Evolutionary conservation across 2,329 filamentous ascomycete genomes (phyloP).

Genomic region (Xylariaceae sp.): DNA sequence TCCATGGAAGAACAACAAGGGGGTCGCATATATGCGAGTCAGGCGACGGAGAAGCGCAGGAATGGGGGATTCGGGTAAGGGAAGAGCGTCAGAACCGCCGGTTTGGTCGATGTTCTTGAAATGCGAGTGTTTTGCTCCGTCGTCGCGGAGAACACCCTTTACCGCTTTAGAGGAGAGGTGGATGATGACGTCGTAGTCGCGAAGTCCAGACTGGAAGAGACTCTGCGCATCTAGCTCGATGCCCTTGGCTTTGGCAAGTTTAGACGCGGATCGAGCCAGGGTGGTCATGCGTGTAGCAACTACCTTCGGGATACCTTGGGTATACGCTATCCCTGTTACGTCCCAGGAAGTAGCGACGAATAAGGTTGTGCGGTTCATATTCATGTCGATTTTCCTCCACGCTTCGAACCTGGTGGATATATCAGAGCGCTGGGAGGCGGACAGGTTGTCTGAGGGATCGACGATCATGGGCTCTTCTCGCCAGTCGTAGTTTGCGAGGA

Average conservation of each 20-base stretch:
- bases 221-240: slow-evolving; percentile 49
- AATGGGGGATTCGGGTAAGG: slow-evolving; percentile 58
- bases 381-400: slow-evolving; percentile 84
- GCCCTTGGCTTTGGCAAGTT: slow-evolving; percentile 52
- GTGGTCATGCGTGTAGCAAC: slow-evolving; percentile 79
- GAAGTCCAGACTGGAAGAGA: slow-evolving; percentile 69
- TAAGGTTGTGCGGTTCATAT: slow-evolving; percentile 77
- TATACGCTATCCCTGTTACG: slow-evolving; percentile 75
- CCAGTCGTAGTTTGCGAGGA: slow-evolving; percentile 91
- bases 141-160: slow-evolving; percentile 36
- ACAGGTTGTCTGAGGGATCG: slow-evolving; percentile 66
- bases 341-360: slow-evolving; percentile 81
- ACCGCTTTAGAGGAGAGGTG: slow-evolving; percentile 58
- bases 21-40: slow-evolving; percentile 59
- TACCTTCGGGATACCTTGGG: slow-evolving; percentile 71
- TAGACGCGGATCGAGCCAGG: slow-evolving; percentile 72
- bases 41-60: slow-evolving; percentile 65
- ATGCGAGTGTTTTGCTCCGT: slow-evolving; percentile 40
- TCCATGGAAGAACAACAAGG: slow-evolving; percentile 77
- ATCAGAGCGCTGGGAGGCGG: slow-evolving; percentile 53
- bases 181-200: slow-evolving; percentile 84
- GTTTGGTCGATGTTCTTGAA: slow-evolving; percentile 79
- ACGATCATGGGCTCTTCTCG: slow-evolving; percentile 75
- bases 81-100: slow-evolving; percentile 33
- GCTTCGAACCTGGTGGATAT: slow-evolving; percentile 72